Evolutionary conservation across 306 rosid species (phyloP), one percentile per base, ranked within the genome.

Genomic region (Citrullus mucosospermus): DNA sequence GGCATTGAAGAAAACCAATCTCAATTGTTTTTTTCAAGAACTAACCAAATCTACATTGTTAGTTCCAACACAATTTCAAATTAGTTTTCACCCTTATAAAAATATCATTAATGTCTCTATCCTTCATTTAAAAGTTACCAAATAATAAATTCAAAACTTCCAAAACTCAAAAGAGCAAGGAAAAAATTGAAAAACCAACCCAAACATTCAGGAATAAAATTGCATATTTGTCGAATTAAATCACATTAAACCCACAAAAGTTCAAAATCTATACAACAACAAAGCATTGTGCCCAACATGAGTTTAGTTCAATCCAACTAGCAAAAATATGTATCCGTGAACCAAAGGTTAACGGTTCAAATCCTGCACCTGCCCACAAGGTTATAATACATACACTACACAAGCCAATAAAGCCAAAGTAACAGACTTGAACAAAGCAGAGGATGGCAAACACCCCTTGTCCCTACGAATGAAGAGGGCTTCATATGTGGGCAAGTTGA

Each of bases 381-480:
- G 20, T 0, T 76, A 73, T 28, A 72, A 77, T 4, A 81, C 18
- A 62, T 86, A 78, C 53, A 77, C 39, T 3, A 86, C 51, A 66
- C 85, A 90, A 1, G 67, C 71, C 55, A 87, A 57, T 20, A 88
- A 70, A 80, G 86, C 86, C 79, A 87, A 38, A 78, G 81, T 54
- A 16, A 86, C 12, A 3, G 95, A 86, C 76, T 86, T 85, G 53
- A 89, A 5, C 85, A 85, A 7, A 43, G 86, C 81, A 2, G 86
- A 84, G 66, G 79, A 78, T 13, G 93, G 86, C 58, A 90, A 13
- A 48, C 79, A 6, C 0, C 97, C 93, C 43, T 81, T 81, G 63
- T 92, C 96, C 14, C 18, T 59, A 59, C 93, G 90, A 51, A 90
- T 41, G 79, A 92, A 84, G 75, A 90, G 89, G 5, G 96, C 93